Percentiles rank a stretch among this genome's conserved stretches.
Evolutionary conservation across 768 basidiomycete species (phyloP).

Genomic region (Tricholoma sp.): DNA sequence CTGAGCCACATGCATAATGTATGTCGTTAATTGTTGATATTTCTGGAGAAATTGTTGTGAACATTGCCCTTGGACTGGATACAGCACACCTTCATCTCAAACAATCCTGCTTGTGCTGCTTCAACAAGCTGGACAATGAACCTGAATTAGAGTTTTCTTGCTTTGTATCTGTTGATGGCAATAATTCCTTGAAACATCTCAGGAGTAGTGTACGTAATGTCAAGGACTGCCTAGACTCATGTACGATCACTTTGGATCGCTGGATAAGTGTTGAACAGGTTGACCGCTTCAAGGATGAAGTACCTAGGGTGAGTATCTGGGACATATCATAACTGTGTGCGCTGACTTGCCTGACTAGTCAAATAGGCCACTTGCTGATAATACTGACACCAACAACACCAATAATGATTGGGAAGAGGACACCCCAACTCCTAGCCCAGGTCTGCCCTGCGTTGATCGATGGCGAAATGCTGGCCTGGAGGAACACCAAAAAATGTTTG

Average conservation of each 20-base stretch:
- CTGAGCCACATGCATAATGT: slow-evolving; percentile 12
- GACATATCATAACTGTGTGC: slow-evolving; percentile 24
- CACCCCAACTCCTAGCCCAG: neutral
- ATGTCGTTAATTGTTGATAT: neutral
- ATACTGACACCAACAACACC: neutral
- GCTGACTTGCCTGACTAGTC: slow-evolving; percentile 16
- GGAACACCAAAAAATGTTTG: slow-evolving; percentile 19
- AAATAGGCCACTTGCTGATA: neutral
- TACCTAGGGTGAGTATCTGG: slow-evolving; percentile 1
- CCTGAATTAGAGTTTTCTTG: neutral
- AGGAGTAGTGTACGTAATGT: neutral
- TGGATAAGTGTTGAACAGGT: neutral
- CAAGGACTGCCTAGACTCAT: neutral
- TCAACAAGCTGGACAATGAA: neutral
- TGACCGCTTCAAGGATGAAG: neutral
- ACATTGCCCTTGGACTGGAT: neutral
- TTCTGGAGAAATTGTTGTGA: neutral
- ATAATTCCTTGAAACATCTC: neutral
- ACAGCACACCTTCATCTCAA: neutral
- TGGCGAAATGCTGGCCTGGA: neutral
- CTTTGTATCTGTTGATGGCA: neutral
- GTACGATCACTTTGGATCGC: neutral
- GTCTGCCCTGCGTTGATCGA: neutral
- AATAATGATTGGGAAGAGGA: slow-evolving; percentile 12
- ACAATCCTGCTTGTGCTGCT: neutral